These are phyloP conservation scores for Suillus placidus DNA, from an alignment of 768 basidiomycete genomes.

Conservation along the genomic window DNA sequence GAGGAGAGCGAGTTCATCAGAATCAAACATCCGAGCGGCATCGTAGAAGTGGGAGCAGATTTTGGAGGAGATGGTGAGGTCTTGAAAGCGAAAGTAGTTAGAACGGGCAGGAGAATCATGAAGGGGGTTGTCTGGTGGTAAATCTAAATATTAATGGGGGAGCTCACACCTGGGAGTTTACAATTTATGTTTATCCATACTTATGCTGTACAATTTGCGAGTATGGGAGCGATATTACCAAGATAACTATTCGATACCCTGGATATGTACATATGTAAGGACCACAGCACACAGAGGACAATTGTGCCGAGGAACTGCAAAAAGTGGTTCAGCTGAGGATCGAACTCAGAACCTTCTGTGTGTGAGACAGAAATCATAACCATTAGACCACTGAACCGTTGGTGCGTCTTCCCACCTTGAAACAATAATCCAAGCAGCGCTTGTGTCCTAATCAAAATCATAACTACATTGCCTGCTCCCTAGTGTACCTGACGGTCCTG, in stretches of 20 bases:
- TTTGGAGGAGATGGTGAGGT: constrained; percentile 50
- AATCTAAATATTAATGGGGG: neutral
- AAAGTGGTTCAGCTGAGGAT: constrained; percentile 46
- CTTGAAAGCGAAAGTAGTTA: constrained; percentile 60
- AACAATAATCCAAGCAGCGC: neutral
- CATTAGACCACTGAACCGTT: constrained; percentile 49
- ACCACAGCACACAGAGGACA: too few relatives aligned
- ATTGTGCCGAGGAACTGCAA: constrained; percentile 11
- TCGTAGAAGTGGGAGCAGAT: constrained; percentile 67
- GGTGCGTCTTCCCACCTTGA: neutral
- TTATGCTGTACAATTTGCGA: neutral
- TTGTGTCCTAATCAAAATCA: neutral
- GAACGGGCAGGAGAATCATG: constrained; percentile 75
- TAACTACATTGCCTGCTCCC: neutral
- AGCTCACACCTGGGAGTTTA: neutral
- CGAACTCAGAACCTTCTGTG: constrained; percentile 53
- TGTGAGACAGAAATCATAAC: constrained; percentile 52
- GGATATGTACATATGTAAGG: neutral
- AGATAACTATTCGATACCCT: neutral
- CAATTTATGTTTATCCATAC: neutral
- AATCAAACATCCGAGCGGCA: constrained; percentile 67
- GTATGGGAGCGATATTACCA: too few relatives aligned
- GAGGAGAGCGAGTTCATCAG: constrained; percentile 38
- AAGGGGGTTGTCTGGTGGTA: constrained; percentile 70
- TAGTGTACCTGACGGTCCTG: neutral